Evolutionary conservation across 2,329 filamentous ascomycete genomes (phyloP).

Genomic region (Chalara sp.): DNA sequence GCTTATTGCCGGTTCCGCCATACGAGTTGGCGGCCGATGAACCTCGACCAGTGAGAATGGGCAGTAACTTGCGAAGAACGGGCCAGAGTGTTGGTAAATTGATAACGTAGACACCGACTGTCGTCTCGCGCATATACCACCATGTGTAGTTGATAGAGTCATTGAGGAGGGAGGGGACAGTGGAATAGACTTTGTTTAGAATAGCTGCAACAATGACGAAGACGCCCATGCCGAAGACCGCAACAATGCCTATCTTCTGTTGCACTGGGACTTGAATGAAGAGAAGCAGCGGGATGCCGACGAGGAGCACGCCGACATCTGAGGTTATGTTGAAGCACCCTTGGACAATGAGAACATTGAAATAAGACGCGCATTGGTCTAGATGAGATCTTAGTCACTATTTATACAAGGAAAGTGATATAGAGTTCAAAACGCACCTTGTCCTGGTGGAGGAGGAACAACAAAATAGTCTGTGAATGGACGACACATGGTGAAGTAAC

Average conservation of each 20-base stretch:
- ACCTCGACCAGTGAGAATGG: neutral
- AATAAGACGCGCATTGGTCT: slow-evolving; percentile 39
- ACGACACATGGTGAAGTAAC: slow-evolving; percentile 39
- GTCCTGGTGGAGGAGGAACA: slow-evolving; percentile 35
- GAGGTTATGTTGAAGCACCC: slow-evolving; percentile 41
- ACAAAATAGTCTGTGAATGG: slow-evolving; percentile 42
- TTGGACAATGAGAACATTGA: slow-evolving; percentile 40
- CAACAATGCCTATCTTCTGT: slow-evolving; percentile 39
- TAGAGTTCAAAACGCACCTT: neutral
- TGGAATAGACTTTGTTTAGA: slow-evolving; percentile 41
- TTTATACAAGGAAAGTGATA: neutral
- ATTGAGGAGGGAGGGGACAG: slow-evolving; percentile 23
- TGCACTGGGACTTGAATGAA: slow-evolving; percentile 34
- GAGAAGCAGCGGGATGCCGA: slow-evolving; percentile 40
- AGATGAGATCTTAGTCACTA: slow-evolving; percentile 1
- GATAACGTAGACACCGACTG: slow-evolving; percentile 43
- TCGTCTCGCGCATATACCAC: slow-evolving; percentile 45
- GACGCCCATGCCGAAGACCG: slow-evolving; percentile 42
- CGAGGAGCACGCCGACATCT: slow-evolving; percentile 39
- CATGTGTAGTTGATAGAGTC: slow-evolving; percentile 23
- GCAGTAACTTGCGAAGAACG: slow-evolving; percentile 35
- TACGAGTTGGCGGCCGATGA: no score
- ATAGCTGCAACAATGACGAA: slow-evolving; percentile 38
- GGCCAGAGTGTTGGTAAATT: slow-evolving; percentile 45
- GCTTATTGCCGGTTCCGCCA: no score